Conservation (phyloP, 2,329 filamentous ascomycete genomes). For the Ambrosiella beaveri region DNA sequence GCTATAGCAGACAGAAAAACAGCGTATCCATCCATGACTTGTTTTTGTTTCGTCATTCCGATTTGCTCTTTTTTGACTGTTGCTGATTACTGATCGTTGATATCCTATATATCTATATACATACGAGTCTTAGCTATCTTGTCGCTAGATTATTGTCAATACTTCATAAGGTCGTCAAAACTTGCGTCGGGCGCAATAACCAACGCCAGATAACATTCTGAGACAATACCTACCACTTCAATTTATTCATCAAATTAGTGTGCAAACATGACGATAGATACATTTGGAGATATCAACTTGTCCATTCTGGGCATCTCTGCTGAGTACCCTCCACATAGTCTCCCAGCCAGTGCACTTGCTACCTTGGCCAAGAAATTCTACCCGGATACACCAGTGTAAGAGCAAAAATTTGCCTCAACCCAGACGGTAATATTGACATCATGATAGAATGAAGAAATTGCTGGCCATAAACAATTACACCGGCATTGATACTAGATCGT, state of each 20-base stretch:
- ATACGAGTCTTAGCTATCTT: neutral
- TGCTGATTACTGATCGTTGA: neutral
- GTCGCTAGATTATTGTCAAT: too few species aligned
- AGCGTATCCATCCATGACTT: neutral
- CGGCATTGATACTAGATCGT: slow-evolving; percentile 45
- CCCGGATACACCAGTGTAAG: slow-evolving; percentile 41
- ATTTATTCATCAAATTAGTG: too few species aligned
- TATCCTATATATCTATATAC: neutral
- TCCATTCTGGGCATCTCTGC: slow-evolving; percentile 41
- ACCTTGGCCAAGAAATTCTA: slow-evolving; percentile 39
- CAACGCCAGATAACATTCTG: too few species aligned
- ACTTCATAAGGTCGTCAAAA: neutral
- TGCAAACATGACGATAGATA: slow-evolving; percentile 7
- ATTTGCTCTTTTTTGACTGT: neutral
- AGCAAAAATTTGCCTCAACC: slow-evolving; percentile 9
- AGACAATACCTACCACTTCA: too few species aligned
- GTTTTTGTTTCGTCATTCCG: too few species aligned
- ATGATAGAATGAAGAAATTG: slow-evolving; percentile 41
- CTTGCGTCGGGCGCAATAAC: too few species aligned
- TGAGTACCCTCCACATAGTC: slow-evolving; percentile 40
- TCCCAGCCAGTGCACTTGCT: slow-evolving; percentile 33
- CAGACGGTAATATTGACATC: neutral
- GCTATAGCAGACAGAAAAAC: too few species aligned
- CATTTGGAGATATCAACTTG: slow-evolving; percentile 36
- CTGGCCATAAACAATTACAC: slow-evolving; percentile 46